Evolutionary conservation across 148 eudicot species (phyloP), one percentile per base, ranked within the genome.

Genomic region (Rheum nobile): DNA sequence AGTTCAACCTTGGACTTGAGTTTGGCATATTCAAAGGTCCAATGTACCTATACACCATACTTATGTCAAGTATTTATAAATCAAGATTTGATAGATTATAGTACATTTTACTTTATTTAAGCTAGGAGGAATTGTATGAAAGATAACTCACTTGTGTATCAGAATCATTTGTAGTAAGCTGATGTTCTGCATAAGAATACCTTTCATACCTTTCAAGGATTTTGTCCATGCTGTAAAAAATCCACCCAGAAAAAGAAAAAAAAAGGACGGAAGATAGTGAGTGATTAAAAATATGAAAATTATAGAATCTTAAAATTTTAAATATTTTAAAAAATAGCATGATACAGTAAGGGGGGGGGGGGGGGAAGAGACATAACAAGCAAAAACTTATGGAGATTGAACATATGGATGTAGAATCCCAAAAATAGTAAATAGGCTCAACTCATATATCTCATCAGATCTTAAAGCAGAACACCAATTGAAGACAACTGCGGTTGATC

Each of bases 21-120:
- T 77, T 86, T 91, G 78, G 83, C 79, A 75, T 79, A 88, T 52
- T 91, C 97, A 75, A 89, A 80, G 29, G 89, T 80, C 97, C 97
- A 91, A 73, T 88, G 85, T 4, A 54, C 85, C 97, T 91, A 73
- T 42, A 44, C 37, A 72, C 10, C 63, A 48, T 28, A n/a, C n/a
- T n/a, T n/a, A n/a, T n/a, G 69, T 44, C 0, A 2, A 75, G 31
- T 41, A 42, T 24, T 71, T 31, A 31, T 71, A 5, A 71, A 0
- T 8, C n/a, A 11, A 71, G 14, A 4, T 48, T 4, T 29, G 32
- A 54, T 52, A 31, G 37, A 73, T 73, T 8, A 19, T 21, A 50
- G 19, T n/a, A n/a, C n/a, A n/a, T 46, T 46, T 48, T 19, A 50
- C 22, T 50, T 50, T 4, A 41, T n/a, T 71, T 4, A 71, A 38